These are phyloP conservation scores for Protea cynaroides DNA, from an alignment of 164 flowering plant species.

Conservation along the genomic window DNA sequence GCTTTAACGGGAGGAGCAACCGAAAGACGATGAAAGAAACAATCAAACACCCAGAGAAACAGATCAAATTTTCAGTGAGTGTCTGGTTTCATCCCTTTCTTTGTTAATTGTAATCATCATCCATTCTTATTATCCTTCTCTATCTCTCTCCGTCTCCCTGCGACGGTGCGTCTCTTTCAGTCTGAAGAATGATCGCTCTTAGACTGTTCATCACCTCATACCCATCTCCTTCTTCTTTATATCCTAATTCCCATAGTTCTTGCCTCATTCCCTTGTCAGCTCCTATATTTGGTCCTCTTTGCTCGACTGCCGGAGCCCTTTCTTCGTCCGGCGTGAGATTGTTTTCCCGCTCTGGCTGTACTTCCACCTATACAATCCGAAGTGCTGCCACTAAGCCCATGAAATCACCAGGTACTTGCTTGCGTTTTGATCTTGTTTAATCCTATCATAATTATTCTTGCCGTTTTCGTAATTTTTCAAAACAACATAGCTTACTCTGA, in stretches of 20 bases:
- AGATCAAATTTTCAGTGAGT: no score
- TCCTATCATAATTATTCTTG: not conserved
- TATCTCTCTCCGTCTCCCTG: no score
- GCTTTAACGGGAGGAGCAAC: not conserved
- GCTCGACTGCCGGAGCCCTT: slow-evolving; percentile 7
- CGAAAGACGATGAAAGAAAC: not conserved
- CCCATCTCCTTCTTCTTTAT: slow-evolving; percentile 27
- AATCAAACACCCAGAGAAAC: not conserved
- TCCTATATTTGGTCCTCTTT: slow-evolving; percentile 12
- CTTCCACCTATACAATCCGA: slow-evolving; percentile 30
- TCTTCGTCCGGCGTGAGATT: slow-evolving; percentile 12
- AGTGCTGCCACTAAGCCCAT: slow-evolving; percentile 78
- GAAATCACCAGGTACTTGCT: slow-evolving; percentile 75
- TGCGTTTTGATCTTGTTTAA: not conserved
- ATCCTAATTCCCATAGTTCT: slow-evolving; percentile 20
- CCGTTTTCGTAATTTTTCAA: not conserved
- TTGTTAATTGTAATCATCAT: no score
- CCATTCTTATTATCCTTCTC: not conserved
- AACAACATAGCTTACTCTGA: not conserved
- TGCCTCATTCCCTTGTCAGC: slow-evolving; percentile 18
- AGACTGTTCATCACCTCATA: slow-evolving; percentile 28
- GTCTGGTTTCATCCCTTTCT: not conserved
- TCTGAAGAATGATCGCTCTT: slow-evolving; percentile 34
- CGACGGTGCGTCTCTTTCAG: not conserved
- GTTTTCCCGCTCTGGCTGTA: slow-evolving; percentile 2